Evolutionary conservation across 2,329 filamentous ascomycete species (phyloP).

Genomic region (Fragosphaeria purpurea): DNA sequence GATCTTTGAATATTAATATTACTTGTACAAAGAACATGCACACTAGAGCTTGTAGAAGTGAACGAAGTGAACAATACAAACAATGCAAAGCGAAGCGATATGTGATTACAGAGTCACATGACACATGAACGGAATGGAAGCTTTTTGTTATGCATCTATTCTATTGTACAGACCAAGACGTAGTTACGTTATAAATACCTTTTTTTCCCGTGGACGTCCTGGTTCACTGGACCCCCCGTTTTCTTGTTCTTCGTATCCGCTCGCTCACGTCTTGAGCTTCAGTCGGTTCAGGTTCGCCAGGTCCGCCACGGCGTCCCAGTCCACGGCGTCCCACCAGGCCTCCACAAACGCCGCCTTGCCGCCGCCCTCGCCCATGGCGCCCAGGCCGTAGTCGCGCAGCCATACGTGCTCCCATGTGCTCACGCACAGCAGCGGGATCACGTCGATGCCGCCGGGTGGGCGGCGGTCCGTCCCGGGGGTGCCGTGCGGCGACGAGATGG

Average conservation of each 20-base stretch:
- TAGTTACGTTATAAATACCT: neutral
- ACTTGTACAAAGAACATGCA: neutral
- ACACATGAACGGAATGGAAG: neutral
- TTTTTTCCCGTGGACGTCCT: neutral
- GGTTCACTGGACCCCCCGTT: slow-evolving; percentile 7
- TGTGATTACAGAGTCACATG: neutral
- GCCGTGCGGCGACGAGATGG: slow-evolving; percentile 11
- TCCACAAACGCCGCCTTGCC: slow-evolving; percentile 70
- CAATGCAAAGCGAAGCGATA: no score
- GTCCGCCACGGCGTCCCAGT: slow-evolving; percentile 67
- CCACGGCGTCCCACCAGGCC: slow-evolving; percentile 77
- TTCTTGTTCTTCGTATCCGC: slow-evolving; percentile 3
- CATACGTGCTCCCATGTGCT: slow-evolving; percentile 97
- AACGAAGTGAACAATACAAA: no score
- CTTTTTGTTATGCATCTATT: neutral
- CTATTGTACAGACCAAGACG: slow-evolving; percentile 5
- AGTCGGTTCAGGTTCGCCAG: slow-evolving; percentile 22
- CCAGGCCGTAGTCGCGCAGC: slow-evolving; percentile 66
- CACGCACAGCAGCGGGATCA: slow-evolving; percentile 74
- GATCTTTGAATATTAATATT: slow-evolving; percentile 8
- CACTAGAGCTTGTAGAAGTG: neutral
- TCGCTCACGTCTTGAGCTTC: slow-evolving; percentile 8
- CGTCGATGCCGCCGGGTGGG: slow-evolving; percentile 56
- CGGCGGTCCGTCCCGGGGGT: slow-evolving; percentile 22
- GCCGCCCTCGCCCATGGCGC: slow-evolving; percentile 48